A percentile compares a stretch with the other conserved stretches of the same genome.
These are phyloP conservation scores for Ajuga chamaepitys DNA, from an alignment of 257 asterid genomes.

Conservation along the genomic window DNA sequence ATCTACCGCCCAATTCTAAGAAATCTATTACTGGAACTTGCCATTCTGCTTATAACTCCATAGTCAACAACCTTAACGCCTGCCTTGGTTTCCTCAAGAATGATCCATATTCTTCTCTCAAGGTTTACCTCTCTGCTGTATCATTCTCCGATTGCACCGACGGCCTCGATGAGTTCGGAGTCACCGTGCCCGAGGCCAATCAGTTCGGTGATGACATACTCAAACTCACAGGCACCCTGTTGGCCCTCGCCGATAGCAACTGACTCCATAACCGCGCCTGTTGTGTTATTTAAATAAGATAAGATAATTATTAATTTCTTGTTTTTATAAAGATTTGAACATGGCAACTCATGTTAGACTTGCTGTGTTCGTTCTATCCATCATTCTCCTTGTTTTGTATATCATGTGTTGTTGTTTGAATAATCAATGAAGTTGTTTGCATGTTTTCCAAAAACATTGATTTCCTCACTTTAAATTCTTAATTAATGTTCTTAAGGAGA, in stretches of 20 bases:
- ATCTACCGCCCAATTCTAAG: slow-evolving; percentile 2
- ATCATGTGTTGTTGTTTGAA: too few species aligned
- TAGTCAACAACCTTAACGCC: slow-evolving; percentile 3
- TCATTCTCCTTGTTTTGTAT: too few species aligned
- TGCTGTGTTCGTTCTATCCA: too few species aligned
- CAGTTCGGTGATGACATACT: background rate
- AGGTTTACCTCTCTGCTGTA: background rate
- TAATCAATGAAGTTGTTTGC: too few species aligned
- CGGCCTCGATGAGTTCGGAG: background rate
- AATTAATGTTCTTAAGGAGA: too few species aligned
- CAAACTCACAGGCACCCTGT: background rate
- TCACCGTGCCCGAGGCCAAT: slow-evolving; percentile 10
- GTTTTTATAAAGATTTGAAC: too few species aligned
- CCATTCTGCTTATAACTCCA: background rate
- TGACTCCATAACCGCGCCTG: too few species aligned
- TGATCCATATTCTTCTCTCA: background rate
- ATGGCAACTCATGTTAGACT: too few species aligned
- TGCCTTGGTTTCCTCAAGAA: slow-evolving; percentile 8
- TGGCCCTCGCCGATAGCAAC: slow-evolving; percentile 4
- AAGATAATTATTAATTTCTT: too few species aligned
- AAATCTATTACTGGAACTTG: slow-evolving; percentile 7
- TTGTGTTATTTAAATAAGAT: background rate
- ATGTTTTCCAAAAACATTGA: too few species aligned
- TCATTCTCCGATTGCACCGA: slow-evolving; percentile 16
- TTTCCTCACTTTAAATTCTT: too few species aligned